Percentiles rank a stretch among this genome's conserved stretches.
phyloP scores from a whole-genome alignment of 371 early-diverging fungal species.

The Actinomortierella ambigua region DNA sequence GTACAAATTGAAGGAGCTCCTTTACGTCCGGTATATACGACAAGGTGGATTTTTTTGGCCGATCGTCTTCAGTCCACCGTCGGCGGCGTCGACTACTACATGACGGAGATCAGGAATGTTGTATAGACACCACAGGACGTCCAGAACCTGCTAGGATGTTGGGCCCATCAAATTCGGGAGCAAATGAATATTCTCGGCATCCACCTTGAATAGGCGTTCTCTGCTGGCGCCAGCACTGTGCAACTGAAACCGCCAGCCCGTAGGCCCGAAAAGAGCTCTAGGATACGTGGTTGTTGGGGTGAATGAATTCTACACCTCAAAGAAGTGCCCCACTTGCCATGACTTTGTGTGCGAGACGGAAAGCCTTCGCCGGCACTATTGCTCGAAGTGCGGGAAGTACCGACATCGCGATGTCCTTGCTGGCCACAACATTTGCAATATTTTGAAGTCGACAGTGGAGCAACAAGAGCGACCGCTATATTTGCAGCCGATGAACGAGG shows the following conservation, averaged over 20 bases:
- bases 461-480: conserved; percentile 8
- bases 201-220: too few relatives aligned
- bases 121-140: conserved; percentile 1
- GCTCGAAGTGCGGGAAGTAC: not conserved
- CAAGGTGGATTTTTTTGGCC: not conserved
- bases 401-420: conserved; percentile 15
- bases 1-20: not conserved
- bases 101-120: conserved; percentile 18
- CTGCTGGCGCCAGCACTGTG: too few relatives aligned
- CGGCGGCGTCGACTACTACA: conserved; percentile 4
- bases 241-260: too few relatives aligned
- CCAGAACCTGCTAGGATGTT: conserved; percentile 10
- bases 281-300: conserved; percentile 19
- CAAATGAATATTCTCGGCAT: too few relatives aligned
- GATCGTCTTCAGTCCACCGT: too few relatives aligned
- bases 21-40: not conserved
- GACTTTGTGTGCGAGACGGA: conserved; percentile 9
- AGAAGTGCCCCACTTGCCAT: conserved; percentile 19
- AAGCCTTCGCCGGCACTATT: conserved; percentile 4
- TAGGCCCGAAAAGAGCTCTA: too few relatives aligned
- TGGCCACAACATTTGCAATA: conserved; percentile 7
- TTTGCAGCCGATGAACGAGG: conserved; percentile 4
- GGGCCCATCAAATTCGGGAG: not conserved
- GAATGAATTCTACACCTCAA: conserved; percentile 18
- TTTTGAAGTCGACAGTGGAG: conserved; percentile 4